phyloP scores from a whole-genome alignment of 2,329 filamentous ascomycete genomes.

The Colletotrichum sp. region DNA sequence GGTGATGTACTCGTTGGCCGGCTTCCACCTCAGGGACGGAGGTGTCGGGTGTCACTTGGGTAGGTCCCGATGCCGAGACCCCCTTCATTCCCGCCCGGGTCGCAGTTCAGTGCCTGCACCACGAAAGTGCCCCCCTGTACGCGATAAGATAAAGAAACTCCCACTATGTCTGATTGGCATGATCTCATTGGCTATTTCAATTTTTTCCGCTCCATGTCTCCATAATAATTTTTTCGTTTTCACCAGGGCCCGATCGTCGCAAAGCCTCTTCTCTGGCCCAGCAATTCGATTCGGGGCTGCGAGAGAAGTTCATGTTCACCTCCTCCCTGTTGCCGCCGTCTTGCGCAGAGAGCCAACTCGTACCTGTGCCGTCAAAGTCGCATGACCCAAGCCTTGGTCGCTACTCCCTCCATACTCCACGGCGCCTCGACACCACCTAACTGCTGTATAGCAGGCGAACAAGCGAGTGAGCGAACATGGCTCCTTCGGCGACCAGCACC shows the following conservation, averaged over 20 bases:
- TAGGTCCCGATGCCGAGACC: background rate
- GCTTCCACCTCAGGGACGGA: background rate
- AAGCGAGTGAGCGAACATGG: slow-evolving; percentile 47
- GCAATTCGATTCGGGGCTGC: background rate
- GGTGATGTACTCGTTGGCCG: background rate
- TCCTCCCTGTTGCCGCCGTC: background rate
- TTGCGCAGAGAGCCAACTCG: background rate
- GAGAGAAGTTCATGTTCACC: slow-evolving; percentile 1
- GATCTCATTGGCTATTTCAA: background rate
- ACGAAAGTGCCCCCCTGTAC: background rate
- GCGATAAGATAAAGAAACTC: background rate
- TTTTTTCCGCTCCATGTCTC: slow-evolving; percentile 12
- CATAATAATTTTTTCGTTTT: slow-evolving; percentile 24
- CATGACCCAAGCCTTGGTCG: background rate
- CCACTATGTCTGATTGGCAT: background rate
- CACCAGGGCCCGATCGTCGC: background rate
- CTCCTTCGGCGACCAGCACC: slow-evolving; percentile 64
- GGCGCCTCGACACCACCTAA: background rate
- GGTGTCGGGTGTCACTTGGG: background rate
- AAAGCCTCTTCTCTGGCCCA: slow-evolving; percentile 1
- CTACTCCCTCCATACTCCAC: background rate
- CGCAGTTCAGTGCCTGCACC: background rate
- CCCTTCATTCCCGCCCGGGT: no score
- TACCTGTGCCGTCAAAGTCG: background rate
- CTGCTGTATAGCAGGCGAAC: background rate